Evolutionary conservation across 1,284 basidiomycete genomes (phyloP).

Genomic region (Golubevia pallescens): DNA sequence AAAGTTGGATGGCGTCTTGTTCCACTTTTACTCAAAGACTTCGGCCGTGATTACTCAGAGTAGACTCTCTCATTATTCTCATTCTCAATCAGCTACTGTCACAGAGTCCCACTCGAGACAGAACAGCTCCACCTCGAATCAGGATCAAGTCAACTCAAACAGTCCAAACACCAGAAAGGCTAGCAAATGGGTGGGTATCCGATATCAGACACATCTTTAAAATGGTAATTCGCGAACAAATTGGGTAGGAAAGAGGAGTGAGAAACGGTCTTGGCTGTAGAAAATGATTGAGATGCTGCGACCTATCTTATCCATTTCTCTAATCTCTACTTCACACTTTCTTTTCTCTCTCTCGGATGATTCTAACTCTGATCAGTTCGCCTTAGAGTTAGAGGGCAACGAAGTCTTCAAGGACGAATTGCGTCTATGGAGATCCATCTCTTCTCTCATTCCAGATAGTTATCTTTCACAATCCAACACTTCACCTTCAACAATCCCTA

Average conservation of each 20-base stretch:
- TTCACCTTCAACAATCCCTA: conserved; percentile 5
- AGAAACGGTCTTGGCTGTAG: not conserved
- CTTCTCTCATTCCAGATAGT: conserved; percentile 19
- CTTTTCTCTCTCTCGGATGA: not conserved
- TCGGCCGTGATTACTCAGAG: conserved; percentile 57
- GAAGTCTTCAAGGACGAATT: conserved; percentile 62
- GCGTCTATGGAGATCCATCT: conserved; percentile 55
- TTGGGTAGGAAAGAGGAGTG: too few species aligned
- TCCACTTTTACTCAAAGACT: conserved; percentile 65
- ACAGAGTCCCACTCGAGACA: conserved; percentile 7
- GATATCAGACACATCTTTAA: too few species aligned
- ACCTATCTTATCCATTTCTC: not conserved
- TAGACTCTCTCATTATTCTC: conserved; percentile 37
- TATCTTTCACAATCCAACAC: conserved; percentile 11
- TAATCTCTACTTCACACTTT: not conserved
- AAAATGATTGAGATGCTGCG: conserved; percentile 8
- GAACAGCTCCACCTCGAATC: conserved; percentile 1
- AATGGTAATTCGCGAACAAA: too few species aligned
- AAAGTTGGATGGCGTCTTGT: conserved; percentile 35
- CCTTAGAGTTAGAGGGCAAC: conserved; percentile 60
- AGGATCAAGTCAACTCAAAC: not conserved
- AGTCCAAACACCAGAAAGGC: not conserved
- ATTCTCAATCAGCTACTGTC: not conserved
- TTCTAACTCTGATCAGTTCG: conserved; percentile 47
- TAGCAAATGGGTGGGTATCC: conserved; percentile 1